Conservation (phyloP, 371 early-diverging fungal species). For the Mucor mucedo region DNA sequence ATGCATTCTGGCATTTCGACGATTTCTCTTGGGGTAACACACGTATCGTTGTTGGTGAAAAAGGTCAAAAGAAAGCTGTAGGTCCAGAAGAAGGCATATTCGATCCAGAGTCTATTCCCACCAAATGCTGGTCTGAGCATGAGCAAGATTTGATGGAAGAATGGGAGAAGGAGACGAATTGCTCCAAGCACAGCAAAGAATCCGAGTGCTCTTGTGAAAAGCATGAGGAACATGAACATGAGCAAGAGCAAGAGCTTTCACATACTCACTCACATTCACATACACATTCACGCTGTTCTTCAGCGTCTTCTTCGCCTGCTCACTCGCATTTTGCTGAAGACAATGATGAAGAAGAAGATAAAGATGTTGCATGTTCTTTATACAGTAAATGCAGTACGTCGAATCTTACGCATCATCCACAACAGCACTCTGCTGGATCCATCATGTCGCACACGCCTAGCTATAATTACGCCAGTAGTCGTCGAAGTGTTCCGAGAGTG, state of each 20-base stretch:
- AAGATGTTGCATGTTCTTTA: slow-evolving; percentile 4
- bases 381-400: slow-evolving; percentile 6
- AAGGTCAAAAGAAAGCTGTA: slow-evolving; percentile 69
- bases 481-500: not conserved
- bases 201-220: slow-evolving; percentile 15
- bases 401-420: slow-evolving; percentile 1
- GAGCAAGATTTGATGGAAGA: slow-evolving; percentile 44
- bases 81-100: slow-evolving; percentile 64
- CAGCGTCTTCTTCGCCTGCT: not conserved
- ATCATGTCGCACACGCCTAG: not conserved
- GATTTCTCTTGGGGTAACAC: slow-evolving; percentile 95
- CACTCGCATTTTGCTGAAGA: slow-evolving; percentile 5
- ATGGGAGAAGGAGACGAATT: slow-evolving; percentile 7
- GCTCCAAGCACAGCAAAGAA: slow-evolving; percentile 13
- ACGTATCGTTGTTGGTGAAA: slow-evolving; percentile 82
- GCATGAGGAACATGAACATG: not conserved
- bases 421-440: not conserved
- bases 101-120: slow-evolving; percentile 89
- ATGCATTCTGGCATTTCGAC: slow-evolving; percentile 93
- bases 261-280: not conserved
- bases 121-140: slow-evolving; percentile 91
- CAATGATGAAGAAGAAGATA: slow-evolving; percentile 1
- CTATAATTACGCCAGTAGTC: slow-evolving; percentile 1
- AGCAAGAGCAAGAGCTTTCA: not conserved
- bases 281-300: slow-evolving; percentile 11